Base-by-base conservation (phyloP, 345 rosid species). In the Tarenaya hassleriana region DNA sequence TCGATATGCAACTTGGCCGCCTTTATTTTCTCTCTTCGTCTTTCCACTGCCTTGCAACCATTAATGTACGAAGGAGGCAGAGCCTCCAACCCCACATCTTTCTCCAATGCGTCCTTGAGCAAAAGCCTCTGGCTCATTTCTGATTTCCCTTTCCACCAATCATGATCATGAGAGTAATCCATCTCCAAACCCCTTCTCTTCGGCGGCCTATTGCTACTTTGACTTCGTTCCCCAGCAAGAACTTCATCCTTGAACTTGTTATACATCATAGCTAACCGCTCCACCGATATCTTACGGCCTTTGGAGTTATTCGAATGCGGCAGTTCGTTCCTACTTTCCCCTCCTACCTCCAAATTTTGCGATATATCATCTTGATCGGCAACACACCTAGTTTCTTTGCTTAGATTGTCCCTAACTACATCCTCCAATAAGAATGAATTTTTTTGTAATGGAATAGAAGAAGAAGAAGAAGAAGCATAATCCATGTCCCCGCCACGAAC, bases 121-220 rank as follows among this genome's bases (percentile, higher is more conserved):
- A 77, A 15, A 67, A 84, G 77, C 68, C 71, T 82, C 66, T 80
- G 78, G 63, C 96, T 78, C 66, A 87, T 51, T 40, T 61, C 70
- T 0, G 89, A 87, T 57, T 75, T 78, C 31, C 95, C 98, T 46
- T 56, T 72, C 98, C 98, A 87, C 92, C 95, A 87, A 49, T 80
- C 82, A 41, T 45, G 56, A 52, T 62, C 69, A n/a, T n/a, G n/a
- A n/a, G n/a, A n/a, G 1, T 61, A 16, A 16, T 34, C 8, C 50
- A 66, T 33, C 13, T 49, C 39, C 55, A 62, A 49, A n/a, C 16
- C 7, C 5, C 56, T 39, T 37, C 48, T 32, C 42, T 7, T 47
- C 16, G 16, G 39, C 47, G 17, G 12, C 39, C 18, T 32, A 46
- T 42, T 43, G 7, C 15, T 19, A 14, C 15, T 50, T 27, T 15